These are phyloP conservation scores for Beauveria caledonica DNA, from an alignment of 2,329 filamentous ascomycete genomes.

Conservation along the genomic window DNA sequence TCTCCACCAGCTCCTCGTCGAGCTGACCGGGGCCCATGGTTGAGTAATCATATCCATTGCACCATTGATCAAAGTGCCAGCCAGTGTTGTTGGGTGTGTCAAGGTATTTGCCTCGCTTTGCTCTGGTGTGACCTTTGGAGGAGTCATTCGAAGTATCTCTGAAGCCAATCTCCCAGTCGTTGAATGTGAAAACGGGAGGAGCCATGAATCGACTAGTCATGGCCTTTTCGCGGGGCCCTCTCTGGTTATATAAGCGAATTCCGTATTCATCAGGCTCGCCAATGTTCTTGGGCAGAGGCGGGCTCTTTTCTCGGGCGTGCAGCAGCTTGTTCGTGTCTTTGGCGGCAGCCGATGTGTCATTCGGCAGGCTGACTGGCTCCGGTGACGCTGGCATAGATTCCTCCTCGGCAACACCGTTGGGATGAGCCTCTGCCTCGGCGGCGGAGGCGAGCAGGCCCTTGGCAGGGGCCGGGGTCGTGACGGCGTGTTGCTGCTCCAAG, in stretches of 20 bases:
- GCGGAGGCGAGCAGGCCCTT: slow-evolving; percentile 33
- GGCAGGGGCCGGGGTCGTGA: slow-evolving; percentile 24
- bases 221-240: slow-evolving; percentile 32
- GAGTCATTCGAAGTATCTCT: slow-evolving; percentile 50
- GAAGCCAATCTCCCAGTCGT: slow-evolving; percentile 50
- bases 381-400: slow-evolving; percentile 29
- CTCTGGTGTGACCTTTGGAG: slow-evolving; percentile 42
- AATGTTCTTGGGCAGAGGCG: slow-evolving; percentile 30
- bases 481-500: slow-evolving; percentile 18
- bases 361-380: slow-evolving; percentile 22
- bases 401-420: slow-evolving; percentile 27
- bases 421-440: slow-evolving; percentile 27
- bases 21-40: slow-evolving; percentile 40
- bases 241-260: slow-evolving; percentile 35
- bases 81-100: slow-evolving; percentile 45
- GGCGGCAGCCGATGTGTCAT: slow-evolving; percentile 19
- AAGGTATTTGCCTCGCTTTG: slow-evolving; percentile 45
- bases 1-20: slow-evolving; percentile 41
- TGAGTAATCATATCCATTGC: slow-evolving; percentile 45
- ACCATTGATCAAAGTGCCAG: slow-evolving; percentile 46
- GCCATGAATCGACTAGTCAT: slow-evolving; percentile 46
- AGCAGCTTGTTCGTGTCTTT: slow-evolving; percentile 23
- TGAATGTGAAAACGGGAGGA: slow-evolving; percentile 39
- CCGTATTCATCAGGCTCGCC: slow-evolving; percentile 44
- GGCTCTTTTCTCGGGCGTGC: slow-evolving; percentile 29